phyloP scores from a whole-genome alignment of 495 filamentous ascomycete genomes.

The Aspergillus taichungensis region DNA sequence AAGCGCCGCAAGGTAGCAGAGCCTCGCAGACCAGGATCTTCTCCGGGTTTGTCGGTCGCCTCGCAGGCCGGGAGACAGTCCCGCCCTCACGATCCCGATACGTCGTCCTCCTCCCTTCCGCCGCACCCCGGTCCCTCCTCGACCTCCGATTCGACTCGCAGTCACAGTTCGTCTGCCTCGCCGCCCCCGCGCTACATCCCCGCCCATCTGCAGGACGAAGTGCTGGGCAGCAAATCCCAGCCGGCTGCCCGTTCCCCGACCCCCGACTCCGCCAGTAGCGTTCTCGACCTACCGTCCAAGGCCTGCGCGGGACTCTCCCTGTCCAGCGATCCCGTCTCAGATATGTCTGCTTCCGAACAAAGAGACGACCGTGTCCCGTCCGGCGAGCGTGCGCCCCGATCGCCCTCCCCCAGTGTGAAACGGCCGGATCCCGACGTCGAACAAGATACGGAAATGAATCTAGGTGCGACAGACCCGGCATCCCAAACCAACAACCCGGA shows the following conservation, averaged over 20 bases:
- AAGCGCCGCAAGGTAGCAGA: slow-evolving; percentile 82
- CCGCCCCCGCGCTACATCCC: slow-evolving; percentile 48
- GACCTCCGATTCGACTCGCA: slow-evolving; percentile 24
- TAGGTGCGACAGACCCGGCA: slow-evolving; percentile 10
- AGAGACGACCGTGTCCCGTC: slow-evolving; percentile 16
- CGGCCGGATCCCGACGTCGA: slow-evolving; percentile 43
- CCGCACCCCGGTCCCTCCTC: slow-evolving; percentile 19
- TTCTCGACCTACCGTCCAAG: slow-evolving; percentile 59
- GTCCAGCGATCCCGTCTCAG: slow-evolving; percentile 50
- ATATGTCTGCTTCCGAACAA: slow-evolving; percentile 37
- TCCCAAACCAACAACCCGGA: slow-evolving; percentile 16
- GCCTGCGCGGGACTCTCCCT: slow-evolving; percentile 66
- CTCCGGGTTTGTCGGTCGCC: slow-evolving; percentile 20
- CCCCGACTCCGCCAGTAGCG: slow-evolving; percentile 44
- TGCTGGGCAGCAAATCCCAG: slow-evolving; percentile 32
- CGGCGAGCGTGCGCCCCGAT: slow-evolving; percentile 23
- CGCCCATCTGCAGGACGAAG: slow-evolving; percentile 53
- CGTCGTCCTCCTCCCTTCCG: slow-evolving; percentile 18
- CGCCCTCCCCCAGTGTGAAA: slow-evolving; percentile 45
- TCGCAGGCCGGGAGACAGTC: slow-evolving; percentile 39
- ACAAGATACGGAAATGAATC: slow-evolving; percentile 28
- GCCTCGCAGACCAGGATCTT: slow-evolving; percentile 30
- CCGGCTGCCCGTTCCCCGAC: slow-evolving; percentile 38
- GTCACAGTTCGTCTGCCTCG: slow-evolving; percentile 26
- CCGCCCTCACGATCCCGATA: slow-evolving; percentile 26